Evolutionary conservation across 2,329 filamentous ascomycete genomes (phyloP).

Genomic region (Scopulariopsis brevicaulis): DNA sequence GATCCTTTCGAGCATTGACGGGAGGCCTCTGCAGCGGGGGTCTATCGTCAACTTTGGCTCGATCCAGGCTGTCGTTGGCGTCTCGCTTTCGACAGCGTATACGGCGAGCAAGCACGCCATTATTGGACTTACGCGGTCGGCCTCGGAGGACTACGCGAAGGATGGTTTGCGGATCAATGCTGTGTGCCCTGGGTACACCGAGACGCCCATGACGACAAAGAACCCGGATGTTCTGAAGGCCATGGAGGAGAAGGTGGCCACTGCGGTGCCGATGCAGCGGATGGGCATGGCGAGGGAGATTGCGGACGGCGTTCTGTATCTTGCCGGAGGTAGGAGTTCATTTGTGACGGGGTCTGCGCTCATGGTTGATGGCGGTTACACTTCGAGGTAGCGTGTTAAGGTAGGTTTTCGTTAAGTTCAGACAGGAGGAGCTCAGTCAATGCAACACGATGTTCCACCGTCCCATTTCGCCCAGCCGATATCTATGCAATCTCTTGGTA

Average conservation of each 20-base stretch:
- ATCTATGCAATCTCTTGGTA: too few species aligned
- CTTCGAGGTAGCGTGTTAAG: background rate
- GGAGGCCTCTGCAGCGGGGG: conserved; percentile 26
- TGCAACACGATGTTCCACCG: too few species aligned
- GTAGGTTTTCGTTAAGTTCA: too few species aligned
- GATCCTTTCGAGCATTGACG: conserved; percentile 22
- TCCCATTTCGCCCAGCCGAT: too few species aligned
- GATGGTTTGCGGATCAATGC: conserved; percentile 36
- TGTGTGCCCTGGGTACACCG: conserved; percentile 28
- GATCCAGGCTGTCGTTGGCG: conserved; percentile 40
- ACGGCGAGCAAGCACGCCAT: conserved; percentile 35
- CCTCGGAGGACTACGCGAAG: conserved; percentile 34
- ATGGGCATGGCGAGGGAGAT: conserved; percentile 16
- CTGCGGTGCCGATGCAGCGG: conserved; percentile 15
- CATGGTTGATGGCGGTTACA: conserved; percentile 8
- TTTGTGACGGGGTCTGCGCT: conserved; percentile 7
- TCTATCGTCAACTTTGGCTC: conserved; percentile 51
- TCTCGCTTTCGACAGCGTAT: conserved; percentile 30
- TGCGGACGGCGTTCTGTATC: conserved; percentile 15
- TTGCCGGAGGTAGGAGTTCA: conserved; percentile 4
- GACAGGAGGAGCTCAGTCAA: too few species aligned
- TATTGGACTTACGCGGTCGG: conserved; percentile 37
- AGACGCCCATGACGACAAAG: conserved; percentile 17
- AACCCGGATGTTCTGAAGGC: conserved; percentile 15
- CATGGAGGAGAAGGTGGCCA: conserved; percentile 11